Conservation (phyloP, 2,329 filamentous ascomycete genomes). For the Gremmenia infestans region DNA sequence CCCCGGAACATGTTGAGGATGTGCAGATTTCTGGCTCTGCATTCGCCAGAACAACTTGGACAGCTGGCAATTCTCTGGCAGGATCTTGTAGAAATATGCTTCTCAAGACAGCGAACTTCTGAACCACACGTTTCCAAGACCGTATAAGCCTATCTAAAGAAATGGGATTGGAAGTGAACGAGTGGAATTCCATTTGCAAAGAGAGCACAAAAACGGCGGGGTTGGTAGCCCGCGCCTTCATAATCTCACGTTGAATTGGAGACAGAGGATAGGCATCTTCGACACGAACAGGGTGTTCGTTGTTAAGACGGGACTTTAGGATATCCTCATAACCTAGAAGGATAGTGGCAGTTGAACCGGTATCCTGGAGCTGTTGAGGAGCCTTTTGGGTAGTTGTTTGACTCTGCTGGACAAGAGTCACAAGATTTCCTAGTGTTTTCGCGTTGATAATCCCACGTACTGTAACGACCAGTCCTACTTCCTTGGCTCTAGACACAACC, state of each 20-base stretch:
- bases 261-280: background rate
- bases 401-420: background rate
- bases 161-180: background rate
- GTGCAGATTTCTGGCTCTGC: background rate
- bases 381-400: background rate
- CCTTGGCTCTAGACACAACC: slow-evolving; percentile 36
- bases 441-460: slow-evolving; percentile 17
- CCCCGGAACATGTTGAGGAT: background rate
- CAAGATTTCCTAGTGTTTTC: background rate
- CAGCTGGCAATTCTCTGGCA: background rate
- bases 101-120: background rate
- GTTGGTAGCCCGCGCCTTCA: background rate
- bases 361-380: background rate
- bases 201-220: background rate
- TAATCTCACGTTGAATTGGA: background rate
- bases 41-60: background rate
- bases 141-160: background rate
- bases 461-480: slow-evolving; percentile 30
- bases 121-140: background rate
- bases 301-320: background rate
- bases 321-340: background rate
- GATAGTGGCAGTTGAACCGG: background rate
- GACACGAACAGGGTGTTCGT: background rate
- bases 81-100: background rate
- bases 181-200: background rate